Base-by-base conservation (phyloP, 2,329 filamentous ascomycete species). In the Aspergillus fructus region DNA sequence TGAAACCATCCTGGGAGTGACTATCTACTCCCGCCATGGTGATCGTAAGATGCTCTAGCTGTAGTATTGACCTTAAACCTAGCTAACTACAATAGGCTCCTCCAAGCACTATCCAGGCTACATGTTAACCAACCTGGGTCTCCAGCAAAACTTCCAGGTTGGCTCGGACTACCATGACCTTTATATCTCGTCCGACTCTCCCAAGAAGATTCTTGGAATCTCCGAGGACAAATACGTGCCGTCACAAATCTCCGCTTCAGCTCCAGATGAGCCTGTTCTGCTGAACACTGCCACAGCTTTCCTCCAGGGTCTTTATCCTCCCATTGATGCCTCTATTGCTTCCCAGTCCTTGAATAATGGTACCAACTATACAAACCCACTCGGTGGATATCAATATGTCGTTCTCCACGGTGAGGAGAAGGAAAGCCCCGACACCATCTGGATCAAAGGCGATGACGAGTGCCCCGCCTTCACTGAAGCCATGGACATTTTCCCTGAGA, bases 291-390 rank as follows among this genome's bases (percentile, higher is more conserved):
- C 90, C 56, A 79, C 83, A 52, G 88, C 85, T 30, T 96, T 96
- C 77, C 77, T 92, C n/a, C 91, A 96, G 76, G 90, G 86, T 24
- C 80, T 96, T n/a, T 96, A 96, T 71, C 91, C 92, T 11, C 90
- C 91, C 2, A 83, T 87, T 2, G 85, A 84, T 2, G 12, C 8
- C 19, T 33, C 46, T 5, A 69, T 76, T 3, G 78, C 80, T 4
- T 74, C 79, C 19, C 81, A 89, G 74, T 84, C 78, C 2, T 83
- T 96, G 41, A 85, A 85, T 66, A 91, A 94, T 72, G 89, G 89
- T 51, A 83, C 83, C 21, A 76, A 74, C 4, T 79, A 91, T 9
- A 76, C 84, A 58, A 79, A 85, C 1, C 91, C 92, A 0, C 76
- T 94, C 66, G 81, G 85, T 59, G 91, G 91, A 24, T 96, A 90